Base-by-base conservation (phyloP, 192 early-diverging fungal species). In the Backusella psychrophila region DNA sequence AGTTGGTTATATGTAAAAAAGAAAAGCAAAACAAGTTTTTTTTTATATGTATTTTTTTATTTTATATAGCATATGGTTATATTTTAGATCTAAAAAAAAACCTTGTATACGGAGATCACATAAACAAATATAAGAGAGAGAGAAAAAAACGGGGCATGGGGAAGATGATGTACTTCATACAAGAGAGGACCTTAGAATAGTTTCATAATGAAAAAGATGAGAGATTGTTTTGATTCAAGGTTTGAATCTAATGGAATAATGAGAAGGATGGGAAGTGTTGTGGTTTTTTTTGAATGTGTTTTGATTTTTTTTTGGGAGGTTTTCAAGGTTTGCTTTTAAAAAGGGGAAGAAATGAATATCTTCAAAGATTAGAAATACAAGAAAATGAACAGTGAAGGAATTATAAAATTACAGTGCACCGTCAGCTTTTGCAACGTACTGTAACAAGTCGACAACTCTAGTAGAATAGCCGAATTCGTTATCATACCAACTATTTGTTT, bases 401-500 rank as follows among this genome's bases (percentile, higher is more conserved):
- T 39, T 39, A 21, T 38, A 69, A 69, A 69, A 69, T 79, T 79
- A 79, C 35, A 75, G 69, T 65, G 68, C 78, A 75, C 78, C 73
- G 36, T 79, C 78, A 35, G 49, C 66, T 56, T 75, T 75, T 33
- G 92, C 89, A 82, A 94, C 87, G 86, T 87, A 92, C 80, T 82
- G 72, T 87, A 97, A 87, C 68, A 99, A 87, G 87, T 99, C 95
- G 42, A 98, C 85, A 59, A 95, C 93, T 84, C 97, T 94, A 82
- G 85, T 87, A 23, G 93, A 94, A 93, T 99, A 99, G 74, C 96
- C 97, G 79, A 84, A 91, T 86, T 98, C 94, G 88, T 92, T 90
- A 83, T 96, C 95, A 86, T 95, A 98, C 93, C 94, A 98, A 42
- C 63, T 67, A 41, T 53, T 76, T 29, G 39, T 46, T 42, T 76